phyloP scores from a whole-genome alignment of 352 stramenopile genomes.

The Globisporangium carolinianum region DNA sequence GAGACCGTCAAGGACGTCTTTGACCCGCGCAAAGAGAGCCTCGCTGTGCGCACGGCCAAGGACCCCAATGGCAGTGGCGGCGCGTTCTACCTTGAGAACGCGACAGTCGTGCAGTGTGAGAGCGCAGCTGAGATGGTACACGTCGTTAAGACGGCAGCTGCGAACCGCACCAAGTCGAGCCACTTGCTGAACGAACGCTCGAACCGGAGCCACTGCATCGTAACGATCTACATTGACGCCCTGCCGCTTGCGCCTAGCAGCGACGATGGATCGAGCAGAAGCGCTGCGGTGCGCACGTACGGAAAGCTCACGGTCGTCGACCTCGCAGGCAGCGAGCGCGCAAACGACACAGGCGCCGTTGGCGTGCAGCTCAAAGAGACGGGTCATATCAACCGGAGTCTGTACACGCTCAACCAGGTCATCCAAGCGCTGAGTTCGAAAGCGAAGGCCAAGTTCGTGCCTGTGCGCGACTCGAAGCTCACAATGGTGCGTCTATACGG shows the following conservation, averaged over 20 bases:
- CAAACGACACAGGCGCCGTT: slow-evolving; percentile 48
- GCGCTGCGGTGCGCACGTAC: slow-evolving; percentile 35
- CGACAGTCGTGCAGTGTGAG: slow-evolving; percentile 53
- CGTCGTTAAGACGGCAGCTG: slow-evolving; percentile 51
- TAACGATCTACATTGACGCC: slow-evolving; percentile 77
- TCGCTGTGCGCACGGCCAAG: slow-evolving; percentile 51
- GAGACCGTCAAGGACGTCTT: slow-evolving; percentile 64
- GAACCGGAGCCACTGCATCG: slow-evolving; percentile 70
- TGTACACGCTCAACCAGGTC: slow-evolving; percentile 71
- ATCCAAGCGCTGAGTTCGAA: slow-evolving; percentile 64
- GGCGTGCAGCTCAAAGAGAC: slow-evolving; percentile 66
- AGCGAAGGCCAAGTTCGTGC: slow-evolving; percentile 50
- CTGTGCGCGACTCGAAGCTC: slow-evolving; percentile 65
- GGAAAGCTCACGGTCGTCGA: slow-evolving; percentile 76
- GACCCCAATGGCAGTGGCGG: slow-evolving; percentile 15
- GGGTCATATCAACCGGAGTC: slow-evolving; percentile 73
- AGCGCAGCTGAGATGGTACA: slow-evolving; percentile 51
- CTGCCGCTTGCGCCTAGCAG: slow-evolving; percentile 14
- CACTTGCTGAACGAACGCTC: slow-evolving; percentile 64
- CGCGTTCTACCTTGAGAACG: slow-evolving; percentile 68
- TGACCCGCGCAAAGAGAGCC: slow-evolving; percentile 45
- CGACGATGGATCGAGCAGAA: too few relatives aligned
- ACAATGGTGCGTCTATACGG: slow-evolving; percentile 32
- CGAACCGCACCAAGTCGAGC: slow-evolving; percentile 59
- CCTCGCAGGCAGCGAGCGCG: slow-evolving; percentile 61